phyloP scores from a whole-genome alignment of 1,284 basidiomycete species.

The Athelia psychrophila region DNA sequence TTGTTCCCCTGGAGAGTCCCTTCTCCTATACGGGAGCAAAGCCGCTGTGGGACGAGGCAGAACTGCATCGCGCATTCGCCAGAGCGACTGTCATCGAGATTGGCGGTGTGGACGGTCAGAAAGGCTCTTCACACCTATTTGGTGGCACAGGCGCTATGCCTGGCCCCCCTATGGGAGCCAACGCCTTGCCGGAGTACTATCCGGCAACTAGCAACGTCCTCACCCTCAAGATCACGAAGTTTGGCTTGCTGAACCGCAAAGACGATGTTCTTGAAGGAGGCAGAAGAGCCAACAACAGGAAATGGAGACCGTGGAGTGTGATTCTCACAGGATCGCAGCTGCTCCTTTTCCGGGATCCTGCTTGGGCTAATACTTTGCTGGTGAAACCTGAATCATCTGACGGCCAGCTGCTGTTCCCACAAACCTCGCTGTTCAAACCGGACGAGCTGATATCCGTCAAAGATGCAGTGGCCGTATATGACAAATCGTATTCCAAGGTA shows the following conservation, averaged over 20 bases:
- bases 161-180: constrained; percentile 21
- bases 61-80: constrained; percentile 69
- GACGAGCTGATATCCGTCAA: constrained; percentile 86
- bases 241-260: constrained; percentile 82
- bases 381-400: constrained; percentile 44
- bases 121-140: constrained; percentile 43
- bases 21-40: constrained; percentile 76
- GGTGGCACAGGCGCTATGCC: constrained; percentile 37
- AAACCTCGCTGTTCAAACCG: constrained; percentile 69
- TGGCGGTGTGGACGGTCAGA: constrained; percentile 29
- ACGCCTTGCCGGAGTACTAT: constrained; percentile 16
- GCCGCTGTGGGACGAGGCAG: constrained; percentile 66
- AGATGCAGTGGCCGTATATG: constrained; percentile 77
- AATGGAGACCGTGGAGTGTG: constrained; percentile 89
- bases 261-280: constrained; percentile 79
- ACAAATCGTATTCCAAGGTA: constrained; percentile 76
- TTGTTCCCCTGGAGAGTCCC: constrained; percentile 68
- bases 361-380: constrained; percentile 61
- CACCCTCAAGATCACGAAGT: constrained; percentile 77
- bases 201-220: constrained; percentile 33
- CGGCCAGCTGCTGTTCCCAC: constrained; percentile 42
- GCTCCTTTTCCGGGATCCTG: constrained; percentile 86
- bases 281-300: constrained; percentile 73
- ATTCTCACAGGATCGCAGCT: constrained; percentile 90
- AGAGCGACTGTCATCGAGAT: constrained; percentile 66